Evolutionary conservation across 2,329 filamentous ascomycete genomes (phyloP), one percentile per base, ranked within the genome.

Genomic region (Pseudogymnoascus sp.): DNA sequence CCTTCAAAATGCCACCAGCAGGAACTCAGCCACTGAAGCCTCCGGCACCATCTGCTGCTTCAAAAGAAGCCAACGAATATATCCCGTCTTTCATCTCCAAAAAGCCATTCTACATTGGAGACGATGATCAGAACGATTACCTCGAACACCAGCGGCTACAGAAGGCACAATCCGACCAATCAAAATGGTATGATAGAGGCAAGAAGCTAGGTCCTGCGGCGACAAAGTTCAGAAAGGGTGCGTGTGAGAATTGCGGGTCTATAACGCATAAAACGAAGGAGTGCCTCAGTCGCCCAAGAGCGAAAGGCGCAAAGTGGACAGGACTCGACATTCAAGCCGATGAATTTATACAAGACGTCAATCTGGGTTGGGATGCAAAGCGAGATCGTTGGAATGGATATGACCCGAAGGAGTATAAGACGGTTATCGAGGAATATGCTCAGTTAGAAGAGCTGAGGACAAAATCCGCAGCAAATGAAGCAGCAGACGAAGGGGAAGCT

Each of bases 311-410:
- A 9, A 92, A 88, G 73, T 97, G 89, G 86, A 96, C 92, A 0
- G 94, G 94, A 21, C 88, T 85, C 71, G 89, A 97, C 72, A 99
- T 99, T 61, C 88, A 96, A 72, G 91, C 93, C 31, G 95, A 99
- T 73, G 92, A 97, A 71, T 78, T 89, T 8, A 79, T 96, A 10
- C 89, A 96, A 72, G 87, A 96, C 62, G 87, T 97, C 13, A 85
- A 90, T 51, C 78, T 97, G 58, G 91, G 92, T 3, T 99, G 93
- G 91, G 95, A 99, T 74, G 94, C 94, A 21, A 99, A 99, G 79
- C 84, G 94, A 68, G 94, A 99, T 78, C 85, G 93, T 44, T 99
- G 94, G 93, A 97, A 97, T 72, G 93, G 93, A n/a, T 99, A 96
- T 75, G 92, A 97, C 73, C 80, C 92, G 0, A 85, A 84, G 67